Evolutionary conservation across 1,139 yeast species (phyloP).

Genomic region (Trichomonascaceae sp.): DNA sequence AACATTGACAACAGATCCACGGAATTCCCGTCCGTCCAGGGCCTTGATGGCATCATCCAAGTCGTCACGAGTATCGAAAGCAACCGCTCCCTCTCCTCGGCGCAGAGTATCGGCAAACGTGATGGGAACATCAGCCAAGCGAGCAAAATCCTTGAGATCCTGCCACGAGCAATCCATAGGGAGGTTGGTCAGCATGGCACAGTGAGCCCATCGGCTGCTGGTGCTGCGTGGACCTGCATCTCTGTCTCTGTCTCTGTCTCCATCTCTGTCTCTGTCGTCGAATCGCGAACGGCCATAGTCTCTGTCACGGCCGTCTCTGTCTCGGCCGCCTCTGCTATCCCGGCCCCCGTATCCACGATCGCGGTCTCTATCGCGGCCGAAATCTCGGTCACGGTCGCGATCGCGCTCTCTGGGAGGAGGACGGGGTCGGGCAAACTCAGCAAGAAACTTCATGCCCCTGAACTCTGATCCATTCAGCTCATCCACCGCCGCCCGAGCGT

Average conservation of each 20-base stretch:
- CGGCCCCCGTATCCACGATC: conserved; percentile 8
- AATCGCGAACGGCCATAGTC: no score
- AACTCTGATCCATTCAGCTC: conserved; percentile 22
- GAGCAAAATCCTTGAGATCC: conserved; percentile 27
- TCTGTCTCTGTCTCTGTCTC: conserved; percentile 10
- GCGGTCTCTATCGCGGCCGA: conserved; percentile 8
- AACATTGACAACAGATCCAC: conserved; percentile 51
- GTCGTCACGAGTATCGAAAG: conserved; percentile 64
- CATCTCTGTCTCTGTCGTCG: conserved; percentile 3
- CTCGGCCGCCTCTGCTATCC: conserved; percentile 5
- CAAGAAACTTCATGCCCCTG: conserved; percentile 23
- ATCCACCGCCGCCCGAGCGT: conserved; percentile 21
- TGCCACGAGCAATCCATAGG: conserved; percentile 23
- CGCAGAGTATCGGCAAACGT: conserved; percentile 24
- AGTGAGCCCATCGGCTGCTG: not conserved
- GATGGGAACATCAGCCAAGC: conserved; percentile 23
- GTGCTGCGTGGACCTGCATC: not conserved
- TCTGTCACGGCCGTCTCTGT: conserved; percentile 11
- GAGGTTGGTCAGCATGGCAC: conserved; percentile 14
- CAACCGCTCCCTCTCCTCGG: conserved; percentile 45
- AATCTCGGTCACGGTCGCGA: conserved; percentile 3
- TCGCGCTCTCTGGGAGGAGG: conserved; percentile 8
- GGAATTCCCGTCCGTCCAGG: conserved; percentile 59
- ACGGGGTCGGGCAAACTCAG: conserved; percentile 25
- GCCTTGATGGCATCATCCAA: conserved; percentile 54